Evolutionary conservation across 2,329 filamentous ascomycete species (phyloP), one percentile per base, ranked within the genome.

Genomic region (Colletotrichum cuscutae): DNA sequence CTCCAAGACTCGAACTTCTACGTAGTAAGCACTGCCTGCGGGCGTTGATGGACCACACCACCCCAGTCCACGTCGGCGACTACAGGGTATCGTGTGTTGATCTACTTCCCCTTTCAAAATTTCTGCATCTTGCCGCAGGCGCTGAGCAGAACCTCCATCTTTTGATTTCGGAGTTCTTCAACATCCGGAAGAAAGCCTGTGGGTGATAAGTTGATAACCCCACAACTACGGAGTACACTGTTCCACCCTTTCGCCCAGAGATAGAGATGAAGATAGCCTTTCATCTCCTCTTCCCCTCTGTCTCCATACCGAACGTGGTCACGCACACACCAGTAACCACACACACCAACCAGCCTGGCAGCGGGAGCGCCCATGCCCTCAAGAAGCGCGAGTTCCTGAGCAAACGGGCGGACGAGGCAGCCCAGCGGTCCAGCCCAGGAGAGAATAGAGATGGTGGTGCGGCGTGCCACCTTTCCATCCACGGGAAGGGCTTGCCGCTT

Each of bases 401-500:
- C 9, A 53, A 32, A 26, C 35, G 13, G 9, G 35, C 11, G n/a
- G 24, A 9, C 4, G 8, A 49, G 37, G 37, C 59, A 49, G 19
- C 19, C 42, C 42, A n/a, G 42, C 37, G 32, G 11, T 12, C 32
- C 11, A 35, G 32, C 32, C 32, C 32, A 35, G 32, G 11, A 12
- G 11, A 35, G 32, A 12, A 8, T 7, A n/a, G 42, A 19, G 19
- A 49, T 49, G 42, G 15, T 49, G 42, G 42, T 49, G 15, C 19
- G 42, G 42, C 28, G 28, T 26, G 28, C 28, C 28, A 19, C n/a
- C 28, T 19, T 22, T 26, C 52, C 22, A 7, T 30, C 49, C 42
- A 54, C 54, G 67, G 67, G 67, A 66, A 65, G 46, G 53, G 67
- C 67, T 65, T 59, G 19, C 28, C 28, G 60, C 42, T 52, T 52